Evolutionary conservation across 2,329 filamentous ascomycete genomes (phyloP).

Genomic region (Neophaeococcomyces mojaviensis): DNA sequence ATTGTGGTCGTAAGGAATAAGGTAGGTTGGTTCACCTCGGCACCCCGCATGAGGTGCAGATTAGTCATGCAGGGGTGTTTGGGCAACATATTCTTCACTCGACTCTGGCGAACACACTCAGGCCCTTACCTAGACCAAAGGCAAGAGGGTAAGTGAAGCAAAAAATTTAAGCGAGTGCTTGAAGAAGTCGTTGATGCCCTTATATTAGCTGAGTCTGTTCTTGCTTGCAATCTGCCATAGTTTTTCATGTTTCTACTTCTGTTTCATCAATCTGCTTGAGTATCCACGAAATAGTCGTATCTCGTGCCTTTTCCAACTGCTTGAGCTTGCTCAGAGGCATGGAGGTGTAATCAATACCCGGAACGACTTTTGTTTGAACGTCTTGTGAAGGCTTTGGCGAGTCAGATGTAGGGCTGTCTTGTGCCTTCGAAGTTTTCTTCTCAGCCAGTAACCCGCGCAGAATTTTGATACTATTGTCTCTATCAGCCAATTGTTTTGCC

Average conservation of each 20-base stretch:
- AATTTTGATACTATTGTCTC: constrained; percentile 43
- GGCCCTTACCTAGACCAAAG: no score
- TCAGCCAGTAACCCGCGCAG: constrained; percentile 38
- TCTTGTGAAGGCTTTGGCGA: constrained; percentile 19
- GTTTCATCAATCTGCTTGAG: constrained; percentile 46
- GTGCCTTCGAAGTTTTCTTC: constrained; percentile 15
- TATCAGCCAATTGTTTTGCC: constrained; percentile 35
- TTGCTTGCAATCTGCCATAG: no score
- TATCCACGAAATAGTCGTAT: constrained; percentile 46
- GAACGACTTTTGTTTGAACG: constrained; percentile 15
- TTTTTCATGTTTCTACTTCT: constrained; percentile 30
- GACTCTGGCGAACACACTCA: no score
- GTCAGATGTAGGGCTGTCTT: background rate
- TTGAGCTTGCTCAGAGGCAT: constrained; percentile 33
- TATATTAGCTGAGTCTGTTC: no score
- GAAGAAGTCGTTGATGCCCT: no score
- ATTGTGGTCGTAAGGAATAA: no score
- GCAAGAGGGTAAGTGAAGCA: no score
- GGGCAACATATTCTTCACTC: no score
- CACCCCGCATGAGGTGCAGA: no score
- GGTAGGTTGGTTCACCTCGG: no score
- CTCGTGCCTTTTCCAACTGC: constrained; percentile 46
- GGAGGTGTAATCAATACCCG: constrained; percentile 30
- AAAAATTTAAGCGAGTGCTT: no score
- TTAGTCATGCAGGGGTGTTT: no score